Conservation (phyloP, 306 rosid genomes). For the Mimosa bimucronata region DNA sequence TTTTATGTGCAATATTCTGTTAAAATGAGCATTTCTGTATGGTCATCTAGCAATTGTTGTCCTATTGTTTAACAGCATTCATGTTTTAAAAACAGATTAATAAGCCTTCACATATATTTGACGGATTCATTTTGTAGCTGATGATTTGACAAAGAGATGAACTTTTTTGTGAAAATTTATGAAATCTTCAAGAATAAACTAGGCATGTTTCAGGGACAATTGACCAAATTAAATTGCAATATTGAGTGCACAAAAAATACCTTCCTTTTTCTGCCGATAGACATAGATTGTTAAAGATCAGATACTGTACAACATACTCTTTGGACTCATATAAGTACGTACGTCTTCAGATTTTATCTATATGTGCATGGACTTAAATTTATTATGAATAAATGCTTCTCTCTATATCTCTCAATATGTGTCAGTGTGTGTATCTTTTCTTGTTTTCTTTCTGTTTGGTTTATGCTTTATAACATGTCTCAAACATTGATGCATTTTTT, state of each 20-base stretch:
- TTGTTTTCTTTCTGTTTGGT: slow-evolving; percentile 23
- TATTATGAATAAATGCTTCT: neutral
- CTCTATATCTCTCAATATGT: neutral
- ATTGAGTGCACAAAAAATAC: slow-evolving; percentile 23
- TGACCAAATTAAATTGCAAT: slow-evolving; percentile 45
- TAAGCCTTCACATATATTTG: neutral
- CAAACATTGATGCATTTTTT: neutral
- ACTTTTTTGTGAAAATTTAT: slow-evolving; percentile 6
- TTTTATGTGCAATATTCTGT: neutral
- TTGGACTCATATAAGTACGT: neutral
- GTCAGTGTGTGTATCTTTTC: neutral
- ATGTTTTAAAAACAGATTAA: neutral
- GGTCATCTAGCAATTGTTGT: neutral
- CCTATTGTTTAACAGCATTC: neutral
- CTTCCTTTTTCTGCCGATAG: slow-evolving; percentile 12
- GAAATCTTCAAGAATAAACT: slow-evolving; percentile 21
- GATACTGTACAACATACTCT: neutral
- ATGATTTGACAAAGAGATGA: neutral
- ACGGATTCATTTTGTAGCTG: neutral
- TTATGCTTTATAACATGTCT: slow-evolving; percentile 14
- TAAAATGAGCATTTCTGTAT: neutral
- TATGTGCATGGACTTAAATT: slow-evolving; percentile 29
- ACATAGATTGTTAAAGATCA: neutral
- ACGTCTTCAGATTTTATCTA: slow-evolving; percentile 8
- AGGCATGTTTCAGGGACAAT: slow-evolving; percentile 23